Percentiles rank a stretch among this genome's conserved stretches.
These are phyloP conservation scores for Paxillus ammoniavirescens DNA, from an alignment of 768 basidiomycete species.

Conservation along the genomic window DNA sequence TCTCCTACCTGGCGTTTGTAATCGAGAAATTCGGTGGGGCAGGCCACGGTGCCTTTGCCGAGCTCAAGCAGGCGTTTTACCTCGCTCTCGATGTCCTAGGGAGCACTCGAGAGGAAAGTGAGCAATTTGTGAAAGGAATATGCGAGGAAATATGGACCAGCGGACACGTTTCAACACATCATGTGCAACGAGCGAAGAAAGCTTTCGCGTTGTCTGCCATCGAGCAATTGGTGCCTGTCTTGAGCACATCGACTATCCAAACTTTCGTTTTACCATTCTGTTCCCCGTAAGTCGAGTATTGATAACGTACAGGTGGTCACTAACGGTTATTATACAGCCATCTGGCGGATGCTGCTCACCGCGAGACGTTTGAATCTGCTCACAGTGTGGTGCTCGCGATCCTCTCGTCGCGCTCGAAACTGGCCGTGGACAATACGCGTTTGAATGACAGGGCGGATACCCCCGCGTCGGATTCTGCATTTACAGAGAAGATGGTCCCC, in stretches of 20 bases:
- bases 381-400: slow-evolving; percentile 82
- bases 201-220: slow-evolving; percentile 72
- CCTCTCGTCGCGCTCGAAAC: slow-evolving; percentile 59
- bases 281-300: slow-evolving; percentile 52
- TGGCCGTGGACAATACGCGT: slow-evolving; percentile 11
- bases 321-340: slow-evolving; percentile 41
- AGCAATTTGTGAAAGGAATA: slow-evolving; percentile 38
- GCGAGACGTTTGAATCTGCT: slow-evolving; percentile 83
- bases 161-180: slow-evolving; percentile 22
- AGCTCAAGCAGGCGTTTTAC: slow-evolving; percentile 75
- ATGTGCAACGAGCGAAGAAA: slow-evolving; percentile 34
- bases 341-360: slow-evolving; percentile 53
- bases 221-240: slow-evolving; percentile 71
- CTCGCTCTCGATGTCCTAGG: slow-evolving; percentile 73
- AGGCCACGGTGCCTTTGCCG: slow-evolving; percentile 55
- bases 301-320: not conserved
- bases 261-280: slow-evolving; percentile 58
- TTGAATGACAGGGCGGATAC: slow-evolving; percentile 6
- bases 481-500: slow-evolving; percentile 61
- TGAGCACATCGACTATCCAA: slow-evolving; percentile 53
- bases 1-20: slow-evolving; percentile 72
- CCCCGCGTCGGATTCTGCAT: slow-evolving; percentile 28
- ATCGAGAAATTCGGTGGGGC: slow-evolving; percentile 77
- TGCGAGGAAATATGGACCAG: slow-evolving; percentile 29
- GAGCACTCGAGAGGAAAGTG: slow-evolving; percentile 34